Evolutionary conservation across 2,329 filamentous ascomycete genomes (phyloP).

Genomic region (Xylariaceae sp.): DNA sequence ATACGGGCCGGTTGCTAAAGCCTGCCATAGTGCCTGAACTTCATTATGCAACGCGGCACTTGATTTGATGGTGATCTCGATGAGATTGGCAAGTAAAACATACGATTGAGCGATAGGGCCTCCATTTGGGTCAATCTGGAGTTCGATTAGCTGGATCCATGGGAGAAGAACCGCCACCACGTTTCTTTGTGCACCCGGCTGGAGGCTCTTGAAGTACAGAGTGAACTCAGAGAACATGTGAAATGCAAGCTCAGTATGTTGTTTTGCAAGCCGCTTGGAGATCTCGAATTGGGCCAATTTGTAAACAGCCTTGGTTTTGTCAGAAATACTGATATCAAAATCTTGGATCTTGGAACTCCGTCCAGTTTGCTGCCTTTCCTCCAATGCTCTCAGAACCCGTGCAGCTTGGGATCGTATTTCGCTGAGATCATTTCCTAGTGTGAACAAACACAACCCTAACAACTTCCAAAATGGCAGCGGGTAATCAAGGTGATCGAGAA

Average conservation of each 20-base stretch:
- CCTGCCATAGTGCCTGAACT: constrained; percentile 96
- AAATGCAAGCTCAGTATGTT: constrained; percentile 86
- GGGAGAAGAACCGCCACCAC: constrained; percentile 92
- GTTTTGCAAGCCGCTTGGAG: constrained; percentile 82
- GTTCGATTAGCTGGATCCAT: constrained; percentile 92
- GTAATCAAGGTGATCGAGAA: constrained; percentile 80
- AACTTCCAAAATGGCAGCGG: constrained; percentile 87
- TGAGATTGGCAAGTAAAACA: constrained; percentile 88
- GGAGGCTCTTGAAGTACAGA: constrained; percentile 83
- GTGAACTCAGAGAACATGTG: constrained; percentile 96
- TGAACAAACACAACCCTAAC: constrained; percentile 84
- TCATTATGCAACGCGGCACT: constrained; percentile 89
- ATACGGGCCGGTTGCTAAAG: constrained; percentile 87
- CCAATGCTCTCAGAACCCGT: constrained; percentile 73
- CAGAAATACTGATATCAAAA: constrained; percentile 96
- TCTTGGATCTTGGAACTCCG: constrained; percentile 90
- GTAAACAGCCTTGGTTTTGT: constrained; percentile 97
- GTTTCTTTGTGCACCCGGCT: constrained; percentile 81
- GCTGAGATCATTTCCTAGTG: constrained; percentile 86
- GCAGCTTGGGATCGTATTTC: constrained; percentile 87
- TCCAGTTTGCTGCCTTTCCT: constrained; percentile 70
- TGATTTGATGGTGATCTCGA: constrained; percentile 94
- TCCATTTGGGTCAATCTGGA: constrained; percentile 88
- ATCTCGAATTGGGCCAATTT: constrained; percentile 97
- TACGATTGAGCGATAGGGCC: constrained; percentile 90